phyloP scores from a whole-genome alignment of 1,139 yeast genomes.

The Blastobotrys apis region DNA sequence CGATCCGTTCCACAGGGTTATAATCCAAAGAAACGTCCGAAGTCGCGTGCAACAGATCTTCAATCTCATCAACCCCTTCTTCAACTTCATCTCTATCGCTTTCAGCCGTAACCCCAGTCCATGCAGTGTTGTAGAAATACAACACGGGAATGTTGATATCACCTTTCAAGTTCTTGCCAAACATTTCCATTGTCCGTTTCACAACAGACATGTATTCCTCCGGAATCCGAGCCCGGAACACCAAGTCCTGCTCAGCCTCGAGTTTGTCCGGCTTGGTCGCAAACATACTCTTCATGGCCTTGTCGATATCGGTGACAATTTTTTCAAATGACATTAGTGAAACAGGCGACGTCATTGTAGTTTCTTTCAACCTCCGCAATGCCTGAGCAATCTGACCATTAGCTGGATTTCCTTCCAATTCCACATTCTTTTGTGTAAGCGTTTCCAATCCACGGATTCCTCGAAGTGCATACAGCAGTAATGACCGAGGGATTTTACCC shows the following conservation, averaged over 20 bases:
- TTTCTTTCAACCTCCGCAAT: constrained; percentile 42
- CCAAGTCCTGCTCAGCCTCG: constrained; percentile 57
- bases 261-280: constrained; percentile 25
- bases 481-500: constrained; percentile 66
- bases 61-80: too few relatives aligned
- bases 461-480: constrained; percentile 64
- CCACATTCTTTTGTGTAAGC: constrained; percentile 39
- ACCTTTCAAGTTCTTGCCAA: constrained; percentile 28
- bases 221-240: constrained; percentile 59
- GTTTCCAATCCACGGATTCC: constrained; percentile 64
- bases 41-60: too few relatives aligned
- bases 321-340: constrained; percentile 59
- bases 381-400: constrained; percentile 22
- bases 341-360: constrained; percentile 53
- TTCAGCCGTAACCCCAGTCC: constrained; percentile 53
- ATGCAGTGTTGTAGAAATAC: constrained; percentile 63
- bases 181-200: constrained; percentile 35
- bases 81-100: constrained; percentile 16
- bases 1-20: constrained; percentile 31
- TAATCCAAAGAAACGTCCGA: constrained; percentile 15
- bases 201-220: constrained; percentile 42
- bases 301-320: constrained; percentile 53
- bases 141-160: constrained; percentile 41
- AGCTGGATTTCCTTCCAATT: constrained; percentile 33
- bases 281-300: constrained; percentile 26